Conservation (phyloP, 2,329 filamentous ascomycete species). For the Xylaria sp. region DNA sequence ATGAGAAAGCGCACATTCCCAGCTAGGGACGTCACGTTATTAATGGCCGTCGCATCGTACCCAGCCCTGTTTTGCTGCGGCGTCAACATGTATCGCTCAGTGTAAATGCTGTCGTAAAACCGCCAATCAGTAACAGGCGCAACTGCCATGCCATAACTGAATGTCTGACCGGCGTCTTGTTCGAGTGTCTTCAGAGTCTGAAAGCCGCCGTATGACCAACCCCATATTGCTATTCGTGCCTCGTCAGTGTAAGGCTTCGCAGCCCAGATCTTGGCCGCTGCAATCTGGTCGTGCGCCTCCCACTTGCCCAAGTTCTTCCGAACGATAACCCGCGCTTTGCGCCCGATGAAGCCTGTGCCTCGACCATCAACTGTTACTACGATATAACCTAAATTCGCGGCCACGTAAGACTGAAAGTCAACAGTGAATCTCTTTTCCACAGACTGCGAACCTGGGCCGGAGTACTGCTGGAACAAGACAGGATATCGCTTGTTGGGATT, state of each 20-base stretch:
- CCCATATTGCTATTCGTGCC: slow-evolving; percentile 90
- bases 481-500: slow-evolving; percentile 86
- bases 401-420: slow-evolving; percentile 91
- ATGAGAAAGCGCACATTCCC: slow-evolving; percentile 88
- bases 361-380: slow-evolving; percentile 95
- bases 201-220: slow-evolving; percentile 98
- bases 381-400: slow-evolving; percentile 86
- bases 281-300: slow-evolving; percentile 92
- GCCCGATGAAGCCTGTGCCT: slow-evolving; percentile 90
- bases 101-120: slow-evolving; percentile 94
- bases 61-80: slow-evolving; percentile 83
- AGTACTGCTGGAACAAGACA: slow-evolving; percentile 94
- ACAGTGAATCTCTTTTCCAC: slow-evolving; percentile 84
- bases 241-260: slow-evolving; percentile 84
- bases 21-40: slow-evolving; percentile 77
- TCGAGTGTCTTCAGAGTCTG: slow-evolving; percentile 95
- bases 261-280: slow-evolving; percentile 85
- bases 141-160: slow-evolving; percentile 97
- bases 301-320: slow-evolving; percentile 85
- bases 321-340: slow-evolving; percentile 82
- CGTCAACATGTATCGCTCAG: slow-evolving; percentile 96
- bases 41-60: slow-evolving; percentile 80
- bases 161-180: slow-evolving; percentile 86
- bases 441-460: slow-evolving; percentile 90
- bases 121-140: slow-evolving; percentile 99